Evolutionary conservation across 2,329 filamentous ascomycete species (phyloP), one percentile per base, ranked within the genome.

Genomic region (Trichoderma sp.): DNA sequence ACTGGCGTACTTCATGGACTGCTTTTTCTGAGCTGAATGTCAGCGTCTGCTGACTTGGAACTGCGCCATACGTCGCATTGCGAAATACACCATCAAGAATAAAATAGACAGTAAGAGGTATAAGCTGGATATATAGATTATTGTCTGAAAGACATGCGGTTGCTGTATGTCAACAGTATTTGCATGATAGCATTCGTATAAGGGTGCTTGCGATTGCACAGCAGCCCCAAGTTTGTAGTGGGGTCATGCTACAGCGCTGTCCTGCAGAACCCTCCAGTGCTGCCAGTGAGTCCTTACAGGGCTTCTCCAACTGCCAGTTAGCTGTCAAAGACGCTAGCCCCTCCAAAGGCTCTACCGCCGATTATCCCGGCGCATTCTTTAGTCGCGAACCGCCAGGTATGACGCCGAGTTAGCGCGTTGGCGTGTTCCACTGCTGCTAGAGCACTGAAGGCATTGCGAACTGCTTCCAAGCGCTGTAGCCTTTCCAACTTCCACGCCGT

Each of bases 321-420:
- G 30, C 54, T 32, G 30, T 24, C 11, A 24, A 13, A 39, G n/a
- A 28, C 63, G 26, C 63, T 66, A n/a, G 24, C 54, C 54, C 64
- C 52, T 66, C 63, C 52, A 28, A n/a, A 58, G 61, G 6, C 52
- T 49, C 52, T 49, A 16, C 52, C 37, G 52, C 34, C 14, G 21
- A n/a, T 6, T 32, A 30, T 49, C 14, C 49, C 49, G 21, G 46
- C 21, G 46, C 46, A 49, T 21, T 49, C n/a, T 26, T 52, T 30
- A 60, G 54, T 68, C 65, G 65, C 65, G 65, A 68, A 54, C 51
- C 55, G 54, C 54, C 54, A 43, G 6, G 39, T 43, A 68, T 60
- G 65, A 68, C 58, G 55, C 65, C 56, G 54, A 8, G 39, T 28
- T 39, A 59, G 54, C 64, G 64, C 64, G 64, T 56, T 49, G 52